phyloP scores from a whole-genome alignment of 1,139 yeast genomes.

The Pichia sp. region DNA sequence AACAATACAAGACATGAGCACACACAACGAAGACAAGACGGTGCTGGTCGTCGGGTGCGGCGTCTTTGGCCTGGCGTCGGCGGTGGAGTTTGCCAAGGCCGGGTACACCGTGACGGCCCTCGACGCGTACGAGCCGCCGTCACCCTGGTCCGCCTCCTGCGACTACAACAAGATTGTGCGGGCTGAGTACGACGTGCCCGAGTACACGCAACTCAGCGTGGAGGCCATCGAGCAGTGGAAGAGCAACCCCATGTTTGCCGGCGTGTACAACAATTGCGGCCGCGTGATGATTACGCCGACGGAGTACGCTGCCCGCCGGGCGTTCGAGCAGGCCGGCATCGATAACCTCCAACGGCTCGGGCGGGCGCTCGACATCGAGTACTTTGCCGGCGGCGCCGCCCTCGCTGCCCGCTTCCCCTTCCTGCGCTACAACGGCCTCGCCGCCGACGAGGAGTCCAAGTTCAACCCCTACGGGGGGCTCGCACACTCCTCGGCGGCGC shows the following conservation, averaged over 20 bases:
- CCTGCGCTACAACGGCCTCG: constrained; percentile 31
- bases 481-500: constrained; percentile 35
- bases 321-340: constrained; percentile 36
- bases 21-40: background rate
- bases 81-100: constrained; percentile 30
- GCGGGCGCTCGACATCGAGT: constrained; percentile 31
- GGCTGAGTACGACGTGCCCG: constrained; percentile 27
- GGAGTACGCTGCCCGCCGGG: constrained; percentile 31
- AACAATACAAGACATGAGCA: too few species aligned
- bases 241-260: constrained; percentile 32
- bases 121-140: constrained; percentile 41
- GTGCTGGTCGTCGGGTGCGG: constrained; percentile 31
- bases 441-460: constrained; percentile 25
- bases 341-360: constrained; percentile 35
- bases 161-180: constrained; percentile 42
- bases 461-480: constrained; percentile 36
- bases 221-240: constrained; percentile 40
- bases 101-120: constrained; percentile 34
- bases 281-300: constrained; percentile 32
- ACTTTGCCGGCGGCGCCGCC: constrained; percentile 30
- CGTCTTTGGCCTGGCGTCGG: constrained; percentile 36
- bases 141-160: constrained; percentile 44
- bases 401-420: constrained; percentile 31
- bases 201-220: constrained; percentile 35
- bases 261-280: constrained; percentile 38